phyloP scores from a whole-genome alignment of 495 filamentous ascomycete genomes.

The Articulospora tetracladia region DNA sequence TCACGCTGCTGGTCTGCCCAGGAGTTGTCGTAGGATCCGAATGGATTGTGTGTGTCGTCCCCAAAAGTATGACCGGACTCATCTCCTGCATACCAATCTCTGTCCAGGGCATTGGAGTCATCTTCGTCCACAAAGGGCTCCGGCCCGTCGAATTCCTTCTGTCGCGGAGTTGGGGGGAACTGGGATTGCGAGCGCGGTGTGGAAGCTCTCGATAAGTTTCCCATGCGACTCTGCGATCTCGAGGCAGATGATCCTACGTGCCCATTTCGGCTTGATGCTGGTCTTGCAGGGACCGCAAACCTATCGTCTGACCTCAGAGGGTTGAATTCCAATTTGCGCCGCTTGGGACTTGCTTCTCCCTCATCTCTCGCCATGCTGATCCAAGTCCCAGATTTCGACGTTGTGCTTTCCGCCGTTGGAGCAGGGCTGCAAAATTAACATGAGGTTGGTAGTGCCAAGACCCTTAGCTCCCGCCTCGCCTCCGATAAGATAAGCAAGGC shows the following conservation, averaged over 20 bases:
- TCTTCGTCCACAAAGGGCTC: conserved; percentile 42
- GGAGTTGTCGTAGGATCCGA: conserved; percentile 59
- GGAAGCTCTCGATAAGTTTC: conserved; percentile 31
- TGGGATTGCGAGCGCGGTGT: conserved; percentile 44
- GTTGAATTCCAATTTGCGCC: conserved; percentile 58
- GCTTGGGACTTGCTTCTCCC: conserved; percentile 52
- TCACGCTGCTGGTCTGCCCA: conserved; percentile 73
- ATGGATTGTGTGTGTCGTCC: conserved; percentile 69
- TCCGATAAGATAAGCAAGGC: conserved; percentile 4
- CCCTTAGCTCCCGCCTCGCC: not conserved
- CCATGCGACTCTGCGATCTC: conserved; percentile 32
- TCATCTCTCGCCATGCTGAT: conserved; percentile 34
- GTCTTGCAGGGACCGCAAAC: conserved; percentile 49
- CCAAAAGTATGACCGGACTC: conserved; percentile 75
- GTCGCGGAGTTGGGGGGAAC: conserved; percentile 43
- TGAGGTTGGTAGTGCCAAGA: not conserved
- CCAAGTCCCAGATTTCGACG: not conserved
- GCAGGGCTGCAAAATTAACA: not conserved
- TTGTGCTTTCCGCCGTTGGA: not conserved
- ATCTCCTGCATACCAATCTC: conserved; percentile 83
- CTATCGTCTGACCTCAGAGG: conserved; percentile 51
- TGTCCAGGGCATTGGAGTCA: conserved; percentile 65
- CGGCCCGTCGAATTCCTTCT: conserved; percentile 49
- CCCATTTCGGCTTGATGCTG: conserved; percentile 35
- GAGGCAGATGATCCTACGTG: conserved; percentile 29